Evolutionary conservation across 805 yeast genomes (phyloP).

Genomic region (Metschnikowia santaceciliae): DNA sequence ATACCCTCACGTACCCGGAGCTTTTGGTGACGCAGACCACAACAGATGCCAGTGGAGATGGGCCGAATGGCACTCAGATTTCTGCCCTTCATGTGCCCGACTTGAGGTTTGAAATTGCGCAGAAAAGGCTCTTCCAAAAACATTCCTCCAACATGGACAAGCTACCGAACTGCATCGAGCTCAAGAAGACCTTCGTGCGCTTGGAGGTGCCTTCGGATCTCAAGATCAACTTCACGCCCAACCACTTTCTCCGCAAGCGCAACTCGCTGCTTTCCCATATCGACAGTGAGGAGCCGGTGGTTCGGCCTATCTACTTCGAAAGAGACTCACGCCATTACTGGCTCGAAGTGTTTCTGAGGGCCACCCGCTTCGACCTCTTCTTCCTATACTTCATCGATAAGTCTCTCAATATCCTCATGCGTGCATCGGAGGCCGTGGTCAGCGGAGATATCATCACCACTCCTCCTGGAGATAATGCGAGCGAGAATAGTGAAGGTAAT

Average conservation of each 20-base stretch:
- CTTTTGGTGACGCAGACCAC: background rate
- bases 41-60: background rate
- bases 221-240: background rate
- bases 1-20: background rate
- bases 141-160: background rate
- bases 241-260: constrained; percentile 4
- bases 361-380: constrained; percentile 27
- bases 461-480: background rate
- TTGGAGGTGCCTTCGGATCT: background rate
- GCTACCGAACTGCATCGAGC: constrained; percentile 1
- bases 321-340: constrained; percentile 24
- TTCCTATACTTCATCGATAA: constrained; percentile 37
- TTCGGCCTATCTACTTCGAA: constrained; percentile 26
- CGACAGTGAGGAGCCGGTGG: background rate
- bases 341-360: constrained; percentile 28
- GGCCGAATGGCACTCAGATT: background rate
- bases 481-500: background rate
- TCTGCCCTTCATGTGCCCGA: background rate
- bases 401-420: constrained; percentile 27
- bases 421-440: constrained; percentile 18
- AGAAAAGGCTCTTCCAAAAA: too few relatives aligned
- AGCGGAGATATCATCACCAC: constrained; percentile 14
- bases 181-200: background rate
- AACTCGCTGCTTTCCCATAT: background rate
- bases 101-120: background rate